Percentiles rank a stretch among this genome's conserved stretches.
phyloP scores from a whole-genome alignment of 1,284 basidiomycete genomes.

The Stereum hirsutum region DNA sequence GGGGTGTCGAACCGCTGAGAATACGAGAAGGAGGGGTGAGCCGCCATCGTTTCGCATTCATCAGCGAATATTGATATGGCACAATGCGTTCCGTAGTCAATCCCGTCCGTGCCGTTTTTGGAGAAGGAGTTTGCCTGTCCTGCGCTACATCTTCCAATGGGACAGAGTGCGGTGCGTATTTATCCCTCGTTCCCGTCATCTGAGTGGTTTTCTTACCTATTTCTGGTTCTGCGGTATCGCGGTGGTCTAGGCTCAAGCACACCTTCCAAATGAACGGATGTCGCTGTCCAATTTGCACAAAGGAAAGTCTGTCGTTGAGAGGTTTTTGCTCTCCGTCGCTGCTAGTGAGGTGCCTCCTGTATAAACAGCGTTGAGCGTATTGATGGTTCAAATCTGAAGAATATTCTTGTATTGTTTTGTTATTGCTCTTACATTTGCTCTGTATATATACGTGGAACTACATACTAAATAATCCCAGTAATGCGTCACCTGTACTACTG shows the following conservation, averaged over 20 bases:
- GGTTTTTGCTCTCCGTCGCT: slow-evolving; percentile 38
- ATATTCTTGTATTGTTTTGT: too few relatives aligned
- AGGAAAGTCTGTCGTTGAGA: slow-evolving; percentile 67
- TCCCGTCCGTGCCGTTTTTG: slow-evolving; percentile 86
- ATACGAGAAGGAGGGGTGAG: slow-evolving; percentile 91
- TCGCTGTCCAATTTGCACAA: slow-evolving; percentile 67
- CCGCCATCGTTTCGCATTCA: slow-evolving; percentile 10
- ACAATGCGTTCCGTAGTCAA: slow-evolving; percentile 42
- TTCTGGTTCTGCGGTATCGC: background rate
- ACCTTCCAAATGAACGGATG: slow-evolving; percentile 81
- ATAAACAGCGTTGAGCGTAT: too few relatives aligned
- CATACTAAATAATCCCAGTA: too few relatives aligned
- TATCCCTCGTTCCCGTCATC: too few relatives aligned
- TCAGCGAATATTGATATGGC: slow-evolving; percentile 4
- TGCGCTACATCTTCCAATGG: slow-evolving; percentile 84
- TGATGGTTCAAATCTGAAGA: too few relatives aligned
- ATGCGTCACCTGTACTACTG: too few relatives aligned
- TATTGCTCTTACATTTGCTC: too few relatives aligned
- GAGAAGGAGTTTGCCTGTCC: slow-evolving; percentile 84
- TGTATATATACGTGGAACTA: too few relatives aligned
- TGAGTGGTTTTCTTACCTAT: background rate
- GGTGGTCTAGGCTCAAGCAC: slow-evolving; percentile 63
- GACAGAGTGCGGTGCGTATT: slow-evolving; percentile 66
- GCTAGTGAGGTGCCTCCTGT: too few relatives aligned
- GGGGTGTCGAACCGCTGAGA: slow-evolving; percentile 76